Conservation (phyloP, 768 basidiomycete species). For the Termitomyces sp. region DNA sequence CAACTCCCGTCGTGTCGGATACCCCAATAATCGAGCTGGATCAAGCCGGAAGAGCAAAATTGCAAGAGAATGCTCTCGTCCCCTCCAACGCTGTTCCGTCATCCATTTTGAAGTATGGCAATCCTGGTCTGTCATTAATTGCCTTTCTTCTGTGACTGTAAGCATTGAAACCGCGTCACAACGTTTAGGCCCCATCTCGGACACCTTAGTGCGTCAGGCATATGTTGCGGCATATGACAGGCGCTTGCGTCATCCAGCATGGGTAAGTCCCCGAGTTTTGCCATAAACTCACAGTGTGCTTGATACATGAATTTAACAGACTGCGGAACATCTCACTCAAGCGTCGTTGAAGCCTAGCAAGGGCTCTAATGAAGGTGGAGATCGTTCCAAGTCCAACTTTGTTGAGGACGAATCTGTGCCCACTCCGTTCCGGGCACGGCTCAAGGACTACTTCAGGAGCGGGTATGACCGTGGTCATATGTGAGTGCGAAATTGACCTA, state of each 20-base stretch:
- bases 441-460: constrained; percentile 88
- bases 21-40: constrained; percentile 41
- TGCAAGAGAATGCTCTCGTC: constrained; percentile 30
- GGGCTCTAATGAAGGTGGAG: constrained; percentile 37
- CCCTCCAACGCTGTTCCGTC: constrained; percentile 20
- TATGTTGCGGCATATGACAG: constrained; percentile 92
- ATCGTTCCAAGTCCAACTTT: constrained; percentile 76
- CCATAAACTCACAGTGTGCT: too few species aligned
- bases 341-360: constrained; percentile 51
- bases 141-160: not conserved
- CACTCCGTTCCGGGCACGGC: constrained; percentile 66
- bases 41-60: constrained; percentile 33
- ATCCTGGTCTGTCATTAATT: constrained; percentile 56
- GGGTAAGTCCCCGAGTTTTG: constrained; percentile 48
- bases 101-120: constrained; percentile 66
- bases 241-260: constrained; percentile 84
- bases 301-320: constrained; percentile 41
- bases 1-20: constrained; percentile 8
- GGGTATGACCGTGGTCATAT: constrained; percentile 98
- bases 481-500: constrained; percentile 37
- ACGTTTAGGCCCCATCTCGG: constrained; percentile 74
- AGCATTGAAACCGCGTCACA: not conserved
- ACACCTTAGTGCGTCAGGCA: constrained; percentile 72
- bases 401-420: constrained; percentile 81
- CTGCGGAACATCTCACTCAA: constrained; percentile 90